Percentiles rank a stretch among this genome's conserved stretches.
These are phyloP conservation scores for Panicum miliaceum DNA, from an alignment of 176 grass and related monocot genomes.

Conservation along the genomic window DNA sequence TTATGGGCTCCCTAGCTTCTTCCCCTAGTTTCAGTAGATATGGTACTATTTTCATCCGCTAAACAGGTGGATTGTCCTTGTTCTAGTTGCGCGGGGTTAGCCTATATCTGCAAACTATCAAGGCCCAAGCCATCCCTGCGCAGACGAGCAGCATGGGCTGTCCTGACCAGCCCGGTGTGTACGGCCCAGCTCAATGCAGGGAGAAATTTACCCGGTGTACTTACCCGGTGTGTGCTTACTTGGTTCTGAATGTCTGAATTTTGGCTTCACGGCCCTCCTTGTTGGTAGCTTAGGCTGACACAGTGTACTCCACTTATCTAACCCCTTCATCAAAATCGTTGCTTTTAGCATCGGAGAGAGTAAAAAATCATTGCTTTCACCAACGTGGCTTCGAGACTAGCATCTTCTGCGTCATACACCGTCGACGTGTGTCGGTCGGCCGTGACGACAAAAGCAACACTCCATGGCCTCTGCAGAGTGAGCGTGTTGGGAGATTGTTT, in stretches of 20 bases:
- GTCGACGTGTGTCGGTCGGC: not conserved
- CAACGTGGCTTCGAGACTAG: not conserved
- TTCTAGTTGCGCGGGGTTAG: no score
- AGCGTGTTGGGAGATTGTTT: not conserved
- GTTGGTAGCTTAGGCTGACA: not conserved
- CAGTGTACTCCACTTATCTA: not conserved
- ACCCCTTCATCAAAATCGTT: not conserved
- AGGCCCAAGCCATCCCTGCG: no score
- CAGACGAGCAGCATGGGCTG: no score
- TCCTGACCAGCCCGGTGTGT: no score
- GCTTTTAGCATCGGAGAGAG: not conserved
- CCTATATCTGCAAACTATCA: no score
- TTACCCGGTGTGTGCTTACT: no score
- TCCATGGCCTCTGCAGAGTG: not conserved
- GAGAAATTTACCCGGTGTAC: no score
- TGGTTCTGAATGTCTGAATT: not conserved
- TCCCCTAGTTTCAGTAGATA: no score
- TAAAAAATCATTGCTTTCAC: not conserved
- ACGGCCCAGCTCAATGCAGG: no score
- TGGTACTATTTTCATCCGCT: no score
- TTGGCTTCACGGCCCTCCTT: not conserved
- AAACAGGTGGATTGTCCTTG: no score
- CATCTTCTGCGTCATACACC: not conserved
- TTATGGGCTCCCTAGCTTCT: no score
- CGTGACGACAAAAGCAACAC: slow-evolving; percentile 18